Conservation (phyloP, 495 filamentous ascomycete genomes). For the Talaromyces stipitatus region DNA sequence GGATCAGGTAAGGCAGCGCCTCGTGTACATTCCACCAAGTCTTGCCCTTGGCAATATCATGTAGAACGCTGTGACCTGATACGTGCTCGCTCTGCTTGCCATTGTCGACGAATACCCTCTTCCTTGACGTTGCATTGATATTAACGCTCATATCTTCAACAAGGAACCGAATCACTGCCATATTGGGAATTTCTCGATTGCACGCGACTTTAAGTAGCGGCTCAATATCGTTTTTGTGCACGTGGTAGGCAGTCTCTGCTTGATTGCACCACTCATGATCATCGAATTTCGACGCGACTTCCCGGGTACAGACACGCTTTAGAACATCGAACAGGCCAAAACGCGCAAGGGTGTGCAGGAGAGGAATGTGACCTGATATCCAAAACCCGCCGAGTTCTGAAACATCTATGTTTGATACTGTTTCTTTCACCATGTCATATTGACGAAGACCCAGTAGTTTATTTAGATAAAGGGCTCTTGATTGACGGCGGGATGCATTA, state of each 20-base stretch:
- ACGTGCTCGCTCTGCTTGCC: not conserved
- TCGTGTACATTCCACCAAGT: conserved; percentile 14
- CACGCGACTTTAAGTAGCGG: conserved; percentile 12
- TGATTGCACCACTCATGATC: conserved; percentile 3
- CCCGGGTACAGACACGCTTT: conserved; percentile 2
- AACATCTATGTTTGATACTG: not conserved
- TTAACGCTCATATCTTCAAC: conserved; percentile 11
- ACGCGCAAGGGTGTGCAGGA: not conserved
- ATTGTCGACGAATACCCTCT: too few species aligned
- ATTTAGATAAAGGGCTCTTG: not conserved
- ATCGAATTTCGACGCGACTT: conserved; percentile 6
- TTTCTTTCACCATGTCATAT: conserved; percentile 8
- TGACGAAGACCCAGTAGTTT: conserved; percentile 5
- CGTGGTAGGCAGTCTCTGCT: not conserved
- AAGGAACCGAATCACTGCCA: conserved; percentile 9
- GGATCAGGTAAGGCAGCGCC: conserved; percentile 14
- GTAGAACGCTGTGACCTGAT: conserved; percentile 3
- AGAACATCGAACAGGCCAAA: conserved; percentile 3
- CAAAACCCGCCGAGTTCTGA: not conserved
- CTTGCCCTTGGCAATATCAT: conserved; percentile 9
- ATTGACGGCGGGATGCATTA: not conserved
- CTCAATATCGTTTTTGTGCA: not conserved
- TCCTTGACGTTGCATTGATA: too few species aligned
- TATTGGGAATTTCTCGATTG: conserved; percentile 10
- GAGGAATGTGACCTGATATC: not conserved